Base-by-base conservation (phyloP, 1,284 basidiomycete genomes). In the Inonotus hispidus region DNA sequence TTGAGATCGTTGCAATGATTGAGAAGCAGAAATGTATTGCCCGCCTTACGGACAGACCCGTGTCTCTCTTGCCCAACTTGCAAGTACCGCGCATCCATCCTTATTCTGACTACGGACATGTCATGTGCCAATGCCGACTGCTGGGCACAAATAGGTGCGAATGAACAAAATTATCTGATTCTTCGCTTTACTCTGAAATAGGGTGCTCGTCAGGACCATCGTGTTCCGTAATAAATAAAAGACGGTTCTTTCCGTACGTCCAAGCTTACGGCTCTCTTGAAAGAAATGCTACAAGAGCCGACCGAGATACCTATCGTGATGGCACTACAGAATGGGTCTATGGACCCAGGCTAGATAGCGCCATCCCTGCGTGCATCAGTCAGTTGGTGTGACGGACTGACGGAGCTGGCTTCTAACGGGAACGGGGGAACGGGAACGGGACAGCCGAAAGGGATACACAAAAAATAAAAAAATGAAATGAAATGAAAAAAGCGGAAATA, bases 1-100 rank as follows among this genome's bases (percentile, higher is more conserved):
- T 49, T 45, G 49, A 49, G 56, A 49, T 49, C 56, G 45, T 35
- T 49, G 21, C 25, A 35, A 27, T 57, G 56, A 57, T 57, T 37
- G 23, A 39, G 56, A 47, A 58, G 56, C 21, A 43, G 16, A 10
- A 27, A 46, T 43, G n/a, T 21, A 21, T 21, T 43, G 41, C 41
- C 10, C 41, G n/a, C n/a, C n/a, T n/a, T n/a, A n/a, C n/a, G n/a
- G n/a, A n/a, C n/a, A 43, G 41, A 21, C 41, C 32, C 4, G 32
- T 8, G 32, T 8, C 4, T 32, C 32, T 32, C 4, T 4, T 32
- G 32, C 32, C 32, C 32, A 32, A 32, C 4, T 32, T 32, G 32
- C 32, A 8, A 32, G 32, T 32, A 32, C 32, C 32, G 32, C 32
- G 8, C 32, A 32, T 32, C 32, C 3, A 4, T 32, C 32, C 3